Evolutionary conservation across 768 basidiomycete species (phyloP), one percentile per base, ranked within the genome.

Genomic region (Pluteus cervinus): DNA sequence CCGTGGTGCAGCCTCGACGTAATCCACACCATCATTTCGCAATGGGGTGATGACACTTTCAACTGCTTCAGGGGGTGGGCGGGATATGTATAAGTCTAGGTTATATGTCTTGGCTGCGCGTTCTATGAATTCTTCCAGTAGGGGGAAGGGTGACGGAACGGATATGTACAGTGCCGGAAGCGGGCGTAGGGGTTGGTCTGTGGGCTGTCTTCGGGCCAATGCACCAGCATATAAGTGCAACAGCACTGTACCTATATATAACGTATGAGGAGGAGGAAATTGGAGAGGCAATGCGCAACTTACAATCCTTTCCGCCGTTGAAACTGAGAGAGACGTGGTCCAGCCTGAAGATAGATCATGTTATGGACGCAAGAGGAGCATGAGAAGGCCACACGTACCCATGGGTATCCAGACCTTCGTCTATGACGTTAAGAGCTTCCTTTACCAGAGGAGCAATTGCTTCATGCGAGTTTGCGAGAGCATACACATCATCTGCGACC

Each of bases 301-400:
- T 51, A 94, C 96, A 99, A 55, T 99, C 96, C 58, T 99, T 99
- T 36, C 96, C 96, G 7, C 96, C 96, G 48, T 98, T 99, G 66
- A 97, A 99, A 60, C 92, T 96, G 42, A 99, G 69, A 3, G 92
- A 83, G 4, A 92, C 63, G 39, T 71, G 66, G 24, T 82, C 76
- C 51, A 74, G 69, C 34, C 89, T 87, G 57, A 16, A 40, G 40
- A 37, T 36, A 37, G 43, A 47, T n/a, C 32, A 38, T 32, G 41
- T 48, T 22, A 48, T 29, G 44, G 29, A 43, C 17, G 43, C 22
- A 20, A 7, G 24, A 35, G 24, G 29, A 29, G 37, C 36, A 45
- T 38, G 15, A 46, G 39, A 21, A 17, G 33, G 35, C 42, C 49
- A 39, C 37, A 73, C 93, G 56, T 59, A 94, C 93, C 90, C 85